Base-by-base conservation (phyloP, 345 rosid species). In the Euphorbia lathyris region DNA sequence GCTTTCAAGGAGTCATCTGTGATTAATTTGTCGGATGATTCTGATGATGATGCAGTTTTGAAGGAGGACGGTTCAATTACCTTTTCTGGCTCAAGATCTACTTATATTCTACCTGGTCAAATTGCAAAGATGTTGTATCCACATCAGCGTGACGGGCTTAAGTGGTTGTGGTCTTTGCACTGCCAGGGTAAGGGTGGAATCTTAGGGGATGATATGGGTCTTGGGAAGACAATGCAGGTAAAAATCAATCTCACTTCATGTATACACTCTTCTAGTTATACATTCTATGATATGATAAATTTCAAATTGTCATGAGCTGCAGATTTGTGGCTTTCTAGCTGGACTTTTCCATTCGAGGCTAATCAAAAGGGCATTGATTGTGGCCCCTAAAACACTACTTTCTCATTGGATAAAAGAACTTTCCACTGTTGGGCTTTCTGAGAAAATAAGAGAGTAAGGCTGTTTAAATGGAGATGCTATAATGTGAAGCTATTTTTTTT, bases 201-300 rank as follows among this genome's bases (percentile, higher is more conserved):
- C 57, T 82, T 95, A 78, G 98, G 99, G 19, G 99, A 95, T 68
- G 99, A 95, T 72, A 92, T 95, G 99, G 99, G 99, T 45, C 82
- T 95, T 74, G 99, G 99, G 62, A 95, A 95, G 83, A 95, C 99
- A n/a, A 95, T 95, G 99, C 99, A 95, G 93, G 99, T 90, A 78
- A 78, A 65, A 58, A 63, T 32, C 63, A 16, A 29, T 26, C 43
- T 43, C 14, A 40, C 10, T 64, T 8, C 38, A 19, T 68, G 40
- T 27, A 42, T 60, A 59, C 71, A 2, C 55, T 63, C 42, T 29
- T 36, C 32, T 12, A 8, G 26, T 63, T 13, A 43, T 2, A 2
- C 56, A 27, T 22, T 8, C 23, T 45, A 30, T 58, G 25, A 14
- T 23, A 63, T 68, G 60, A 72, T 58, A 51, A 48, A 62, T 59